Evolutionary conservation across 805 yeast species (phyloP), one percentile per base, ranked within the genome.

Genomic region (Ogataea kodamae): DNA sequence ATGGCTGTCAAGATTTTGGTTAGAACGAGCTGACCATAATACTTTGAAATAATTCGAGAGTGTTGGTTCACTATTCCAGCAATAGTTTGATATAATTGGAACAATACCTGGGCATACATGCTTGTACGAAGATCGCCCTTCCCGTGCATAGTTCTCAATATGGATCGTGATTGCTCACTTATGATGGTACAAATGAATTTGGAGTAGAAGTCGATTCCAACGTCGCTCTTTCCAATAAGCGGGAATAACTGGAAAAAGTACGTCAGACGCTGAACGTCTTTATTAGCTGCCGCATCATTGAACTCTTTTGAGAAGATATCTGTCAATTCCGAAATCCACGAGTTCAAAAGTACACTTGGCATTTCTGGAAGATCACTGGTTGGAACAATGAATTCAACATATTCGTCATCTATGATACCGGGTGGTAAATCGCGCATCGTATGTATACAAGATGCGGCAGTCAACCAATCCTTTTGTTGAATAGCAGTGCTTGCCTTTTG

Each of bases 21-120:
- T 67, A 89, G 78, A 10, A 79, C 78, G 7, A 61, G 43, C 3
- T 63, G 62, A 12, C 90, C 95, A 52, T 92, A 92, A 52, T 79
- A 81, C 30, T 68, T 69, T 25, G 70, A 73, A 17, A 92, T 87
- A 23, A 92, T 72, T 8, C 79, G 81, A 0, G 92, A 76, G 55
- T 92, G 97, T 51, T 88, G 96, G 27, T 79, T 78, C 14, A 92
- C 71, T 59, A 92, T 87, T 30, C 76, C 72, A 1, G 96, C 87
- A 5, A 88, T 79, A 36, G 78, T 86, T 50, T 89, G 96, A 50
- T 89, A 81, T 25, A 92, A 61, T 45, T 76, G 81, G 54, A 79
- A 67, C 3, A 81, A 46, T 1, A 82, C 74, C 27, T 72, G 71
- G 0, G 86, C 72, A 47, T 72, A 80, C 18, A 69, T 65, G n/a